Conservation (phyloP, 2,329 filamentous ascomycete genomes). For the Hypoxylon sp. region DNA sequence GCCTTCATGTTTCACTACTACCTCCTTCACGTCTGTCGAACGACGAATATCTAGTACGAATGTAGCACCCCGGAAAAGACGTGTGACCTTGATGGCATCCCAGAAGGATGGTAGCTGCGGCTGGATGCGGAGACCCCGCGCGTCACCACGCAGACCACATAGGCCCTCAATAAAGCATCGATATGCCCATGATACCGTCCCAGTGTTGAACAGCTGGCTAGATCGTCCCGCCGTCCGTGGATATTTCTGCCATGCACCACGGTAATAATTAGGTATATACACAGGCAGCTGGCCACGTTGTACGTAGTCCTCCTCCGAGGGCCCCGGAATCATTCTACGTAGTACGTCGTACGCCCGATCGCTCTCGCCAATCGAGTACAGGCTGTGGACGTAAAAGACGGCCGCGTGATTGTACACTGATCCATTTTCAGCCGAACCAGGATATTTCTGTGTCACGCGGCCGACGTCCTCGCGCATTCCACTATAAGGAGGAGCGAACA, state of each 20-base stretch:
- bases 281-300: slow-evolving; percentile 70
- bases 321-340: slow-evolving; percentile 69
- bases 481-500: slow-evolving; percentile 69
- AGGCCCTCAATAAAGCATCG: slow-evolving; percentile 69
- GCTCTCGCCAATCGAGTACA: slow-evolving; percentile 65
- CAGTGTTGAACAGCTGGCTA: slow-evolving; percentile 72
- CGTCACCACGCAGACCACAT: slow-evolving; percentile 67
- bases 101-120: slow-evolving; percentile 68
- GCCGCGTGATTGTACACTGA: slow-evolving; percentile 71
- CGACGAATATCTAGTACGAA: slow-evolving; percentile 64
- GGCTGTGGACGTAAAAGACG: slow-evolving; percentile 68
- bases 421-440: slow-evolving; percentile 71
- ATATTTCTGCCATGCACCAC: slow-evolving; percentile 64
- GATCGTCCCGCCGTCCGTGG: slow-evolving; percentile 69
- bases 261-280: slow-evolving; percentile 73
- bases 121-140: slow-evolving; percentile 61
- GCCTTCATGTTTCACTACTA: slow-evolving; percentile 59
- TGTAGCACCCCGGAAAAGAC: slow-evolving; percentile 66
- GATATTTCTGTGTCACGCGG: slow-evolving; percentile 71
- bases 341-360: slow-evolving; percentile 67
- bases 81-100: slow-evolving; percentile 63
- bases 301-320: slow-evolving; percentile 64
- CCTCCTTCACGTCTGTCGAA: slow-evolving; percentile 56
- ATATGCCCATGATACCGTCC: slow-evolving; percentile 70
- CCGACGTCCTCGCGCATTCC: slow-evolving; percentile 71